These are phyloP conservation scores for Colletotrichum sp. DNA, from an alignment of 2,329 filamentous ascomycete genomes.

Conservation along the genomic window DNA sequence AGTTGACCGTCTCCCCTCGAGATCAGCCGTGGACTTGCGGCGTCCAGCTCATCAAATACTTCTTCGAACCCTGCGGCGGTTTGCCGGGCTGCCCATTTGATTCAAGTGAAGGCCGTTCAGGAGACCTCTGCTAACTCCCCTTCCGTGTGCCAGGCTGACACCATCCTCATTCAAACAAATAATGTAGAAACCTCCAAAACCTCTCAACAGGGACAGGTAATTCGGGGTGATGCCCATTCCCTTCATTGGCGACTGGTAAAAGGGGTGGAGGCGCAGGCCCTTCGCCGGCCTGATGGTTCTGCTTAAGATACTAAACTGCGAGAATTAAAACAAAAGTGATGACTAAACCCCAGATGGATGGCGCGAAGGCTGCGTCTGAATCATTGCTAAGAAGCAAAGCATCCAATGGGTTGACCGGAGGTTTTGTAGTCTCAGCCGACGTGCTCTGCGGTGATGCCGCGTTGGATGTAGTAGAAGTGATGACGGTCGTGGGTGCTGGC, in stretches of 20 bases:
- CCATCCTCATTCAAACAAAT: not conserved
- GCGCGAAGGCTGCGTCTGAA: not conserved
- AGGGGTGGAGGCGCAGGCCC: no score
- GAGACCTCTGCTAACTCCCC: not conserved
- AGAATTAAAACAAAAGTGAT: not conserved
- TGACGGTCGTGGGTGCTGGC: not conserved
- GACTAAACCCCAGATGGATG: not conserved
- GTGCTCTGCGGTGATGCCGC: not conserved
- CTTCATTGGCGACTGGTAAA: not conserved
- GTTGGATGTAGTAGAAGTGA: not conserved
- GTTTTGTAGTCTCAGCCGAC: not conserved
- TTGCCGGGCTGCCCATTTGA: not conserved
- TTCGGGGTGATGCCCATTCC: not conserved
- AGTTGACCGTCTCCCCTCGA: not conserved
- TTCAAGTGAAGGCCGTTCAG: not conserved
- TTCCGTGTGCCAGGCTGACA: not conserved
- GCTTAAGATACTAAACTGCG: not conserved
- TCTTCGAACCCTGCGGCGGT: not conserved
- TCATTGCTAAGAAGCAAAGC: slow-evolving; percentile 8
- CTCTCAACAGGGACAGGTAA: not conserved
- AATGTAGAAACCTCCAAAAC: not conserved
- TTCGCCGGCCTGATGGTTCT: rapidly evolving
- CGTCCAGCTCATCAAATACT: not conserved
- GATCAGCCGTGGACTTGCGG: not conserved
- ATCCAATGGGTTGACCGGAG: slow-evolving; percentile 11